These are phyloP conservation scores for Mycena filopes DNA, from an alignment of 768 basidiomycete species.

Conservation along the genomic window DNA sequence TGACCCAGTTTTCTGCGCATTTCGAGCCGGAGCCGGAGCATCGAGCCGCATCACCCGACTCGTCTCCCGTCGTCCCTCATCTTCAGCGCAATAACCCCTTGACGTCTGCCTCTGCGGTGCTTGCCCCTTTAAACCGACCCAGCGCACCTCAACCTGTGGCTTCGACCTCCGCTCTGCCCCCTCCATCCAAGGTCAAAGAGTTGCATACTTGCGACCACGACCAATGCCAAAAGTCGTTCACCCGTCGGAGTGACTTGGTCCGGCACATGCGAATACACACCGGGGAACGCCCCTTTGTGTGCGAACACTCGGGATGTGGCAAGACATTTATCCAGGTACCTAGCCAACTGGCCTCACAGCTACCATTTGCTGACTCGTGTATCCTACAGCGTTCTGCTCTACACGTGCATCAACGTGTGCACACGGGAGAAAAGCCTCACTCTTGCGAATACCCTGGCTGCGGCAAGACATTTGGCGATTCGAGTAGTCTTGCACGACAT, in stretches of 20 bases:
- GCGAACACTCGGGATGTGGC: slow-evolving; percentile 76
- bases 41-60: slow-evolving; percentile 49
- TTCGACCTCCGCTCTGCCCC: slow-evolving; percentile 59
- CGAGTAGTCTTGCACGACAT: slow-evolving; percentile 91
- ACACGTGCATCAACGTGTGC: slow-evolving; percentile 88
- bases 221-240: slow-evolving; percentile 84
- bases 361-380: slow-evolving; percentile 29
- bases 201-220: slow-evolving; percentile 75
- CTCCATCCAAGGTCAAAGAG: slow-evolving; percentile 44
- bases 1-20: slow-evolving; percentile 77
- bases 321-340: slow-evolving; percentile 93
- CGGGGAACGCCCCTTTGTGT: slow-evolving; percentile 87
- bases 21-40: slow-evolving; percentile 68
- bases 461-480: slow-evolving; percentile 89
- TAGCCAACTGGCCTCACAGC: slow-evolving; percentile 19
- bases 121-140: slow-evolving; percentile 50
- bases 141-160: slow-evolving; percentile 54
- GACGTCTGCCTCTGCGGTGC: slow-evolving; percentile 39
- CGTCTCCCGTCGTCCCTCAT: slow-evolving; percentile 62
- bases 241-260: slow-evolving; percentile 83
- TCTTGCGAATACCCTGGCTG: slow-evolving; percentile 91
- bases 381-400: slow-evolving; percentile 81
- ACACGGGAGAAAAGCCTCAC: slow-evolving; percentile 95
- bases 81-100: slow-evolving; percentile 42
- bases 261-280: slow-evolving; percentile 93